These are phyloP conservation scores for Solanum commersonii DNA, from an alignment of 257 asterid species.

Conservation along the genomic window DNA sequence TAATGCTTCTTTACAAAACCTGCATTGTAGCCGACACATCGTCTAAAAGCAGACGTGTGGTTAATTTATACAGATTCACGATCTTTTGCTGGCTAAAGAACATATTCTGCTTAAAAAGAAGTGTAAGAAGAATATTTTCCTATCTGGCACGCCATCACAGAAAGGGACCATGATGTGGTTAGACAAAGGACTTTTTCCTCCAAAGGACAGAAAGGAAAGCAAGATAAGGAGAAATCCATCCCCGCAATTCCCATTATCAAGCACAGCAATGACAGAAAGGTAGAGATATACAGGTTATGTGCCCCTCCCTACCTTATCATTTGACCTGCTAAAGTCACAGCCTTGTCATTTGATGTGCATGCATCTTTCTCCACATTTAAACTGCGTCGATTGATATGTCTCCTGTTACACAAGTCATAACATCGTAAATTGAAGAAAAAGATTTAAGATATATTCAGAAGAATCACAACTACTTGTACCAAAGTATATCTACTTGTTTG, in stretches of 20 bases:
- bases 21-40: background rate
- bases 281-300: background rate
- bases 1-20: background rate
- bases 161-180: background rate
- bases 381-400: constrained; percentile 32
- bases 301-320: constrained; percentile 48
- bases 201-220: background rate
- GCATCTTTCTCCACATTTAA: constrained; percentile 29
- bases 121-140: background rate
- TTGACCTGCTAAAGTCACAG: constrained; percentile 37
- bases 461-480: background rate
- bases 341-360: constrained; percentile 37
- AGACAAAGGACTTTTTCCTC: background rate
- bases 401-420: constrained; percentile 31
- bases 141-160: background rate
- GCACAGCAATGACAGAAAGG: background rate
- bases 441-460: background rate
- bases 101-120: background rate
- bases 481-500: background rate
- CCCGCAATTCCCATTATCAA: background rate
- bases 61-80: background rate
- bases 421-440: background rate
- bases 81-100: background rate
- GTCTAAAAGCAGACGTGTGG: background rate
- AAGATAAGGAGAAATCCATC: background rate